Evolutionary conservation across 768 basidiomycete species (phyloP).

Genomic region (Arthromyces matolae): DNA sequence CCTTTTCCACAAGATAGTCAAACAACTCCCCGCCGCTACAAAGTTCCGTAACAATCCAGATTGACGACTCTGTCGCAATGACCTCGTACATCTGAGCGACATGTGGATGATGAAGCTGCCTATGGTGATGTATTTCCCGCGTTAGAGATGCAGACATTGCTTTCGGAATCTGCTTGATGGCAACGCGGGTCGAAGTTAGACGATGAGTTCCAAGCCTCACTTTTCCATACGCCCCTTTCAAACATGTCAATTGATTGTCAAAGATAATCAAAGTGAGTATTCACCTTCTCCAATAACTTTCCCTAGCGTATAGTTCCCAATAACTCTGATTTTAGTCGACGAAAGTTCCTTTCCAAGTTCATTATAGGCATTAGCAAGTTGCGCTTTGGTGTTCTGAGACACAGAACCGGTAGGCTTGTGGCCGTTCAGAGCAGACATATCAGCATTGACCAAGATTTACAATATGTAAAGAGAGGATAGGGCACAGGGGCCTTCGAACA

Average conservation of each 20-base stretch:
- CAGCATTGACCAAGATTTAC: slow-evolving; percentile 32
- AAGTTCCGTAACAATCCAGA: slow-evolving; percentile 97
- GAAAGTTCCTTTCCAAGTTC: slow-evolving; percentile 94
- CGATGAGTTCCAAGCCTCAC: slow-evolving; percentile 94
- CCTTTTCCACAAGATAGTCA: slow-evolving; percentile 96
- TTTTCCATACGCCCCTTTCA: slow-evolving; percentile 87
- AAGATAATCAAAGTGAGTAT: slow-evolving; percentile 20
- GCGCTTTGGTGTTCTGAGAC: slow-evolving; percentile 76
- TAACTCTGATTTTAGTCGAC: slow-evolving; percentile 84
- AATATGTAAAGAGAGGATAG: slow-evolving; percentile 33
- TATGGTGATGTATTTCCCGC: slow-evolving; percentile 97
- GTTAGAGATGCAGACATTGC: slow-evolving; percentile 87
- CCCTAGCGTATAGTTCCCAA: slow-evolving; percentile 93
- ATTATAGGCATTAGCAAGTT: slow-evolving; percentile 94
- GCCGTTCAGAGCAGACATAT: slow-evolving; percentile 47
- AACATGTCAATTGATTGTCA: slow-evolving; percentile 6
- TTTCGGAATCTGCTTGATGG: slow-evolving; percentile 98
- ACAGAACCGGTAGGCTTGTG: slow-evolving; percentile 63
- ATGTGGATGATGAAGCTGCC: slow-evolving; percentile 92
- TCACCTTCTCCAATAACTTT: slow-evolving; percentile 93
- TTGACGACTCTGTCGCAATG: slow-evolving; percentile 90
- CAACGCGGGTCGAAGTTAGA: slow-evolving; percentile 85
- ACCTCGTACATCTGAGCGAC: slow-evolving; percentile 97
- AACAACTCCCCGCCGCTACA: slow-evolving; percentile 97
- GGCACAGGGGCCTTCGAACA: slow-evolving; percentile 29